Evolutionary conservation across 371 early-diverging fungal genomes (phyloP), one percentile per base, ranked within the genome.

Genomic region (Rhizopus sp.): DNA sequence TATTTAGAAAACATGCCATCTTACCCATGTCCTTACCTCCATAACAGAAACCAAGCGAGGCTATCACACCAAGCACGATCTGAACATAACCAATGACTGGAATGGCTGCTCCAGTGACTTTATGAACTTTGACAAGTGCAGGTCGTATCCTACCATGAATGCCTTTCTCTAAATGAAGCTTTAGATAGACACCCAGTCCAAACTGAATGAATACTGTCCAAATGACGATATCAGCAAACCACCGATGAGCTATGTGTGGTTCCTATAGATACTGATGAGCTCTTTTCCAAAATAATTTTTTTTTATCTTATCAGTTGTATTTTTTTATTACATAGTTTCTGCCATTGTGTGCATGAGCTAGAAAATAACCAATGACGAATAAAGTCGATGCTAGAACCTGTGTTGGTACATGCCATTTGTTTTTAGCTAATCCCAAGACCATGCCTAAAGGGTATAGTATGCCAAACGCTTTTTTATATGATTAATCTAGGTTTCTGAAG

Each of bases 331-430:
- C 78, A 75, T 84, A 87, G 33, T 80, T 79, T 29, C 87, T 71
- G 10, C 87, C 87, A 37, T 69, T 66, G 55, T 87, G 87, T 32
- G 80, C 76, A 59, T 87, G 87, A 0, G 76, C 88, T 41, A 87
- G 67, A 51, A 86, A 72, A 48, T 78, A 80, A 3, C 88, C 88
- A 12, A 79, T 57, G 0, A 75, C 59, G 50, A 83, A 80, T 29
- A 85, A 46, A 1, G 69, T 59, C 2, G 77, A 66, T 34, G 75
- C 88, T 1, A 77, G 35, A 17, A 79, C 66, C 55, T 86, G 87
- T 33, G 85, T 77, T 5, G 87, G 87, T 5, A 87, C 86, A 68
- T 87, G 88, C 84, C 83, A 83, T 15, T 63, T 68, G 60, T 81
- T 78, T 53, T 67, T 78, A 13, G 74, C 73, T 15, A 87, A 63